Evolutionary conservation across 2,329 filamentous ascomycete species (phyloP), one percentile per base, ranked within the genome.

Genomic region (Talaromyces amestolkiae): DNA sequence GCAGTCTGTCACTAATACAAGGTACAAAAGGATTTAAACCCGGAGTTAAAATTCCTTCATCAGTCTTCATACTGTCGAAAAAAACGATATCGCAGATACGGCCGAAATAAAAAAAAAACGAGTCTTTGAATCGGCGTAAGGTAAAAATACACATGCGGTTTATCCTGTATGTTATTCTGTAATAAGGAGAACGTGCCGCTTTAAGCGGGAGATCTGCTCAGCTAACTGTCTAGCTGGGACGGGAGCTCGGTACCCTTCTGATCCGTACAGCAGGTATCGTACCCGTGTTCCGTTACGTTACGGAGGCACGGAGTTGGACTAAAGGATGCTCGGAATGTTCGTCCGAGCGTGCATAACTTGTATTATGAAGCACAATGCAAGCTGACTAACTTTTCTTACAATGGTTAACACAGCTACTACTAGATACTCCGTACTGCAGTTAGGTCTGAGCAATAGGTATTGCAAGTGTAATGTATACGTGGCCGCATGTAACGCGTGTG

Each of bases 121-220:
- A 31, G 27, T 31, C 19, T 4, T 27, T 15, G 11, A 17, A 51
- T 51, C 24, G 24, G 22, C 24, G 47, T 51, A 31, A 15, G 11
- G 24, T 31, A 51, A 3, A 15, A 15, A 51, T 47, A 24, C 45
- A 47, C 27, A 31, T 31, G 27, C 27, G 27, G 27, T 31, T 31
- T 31, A 31, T 31, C 27, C 7, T 31, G 47, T 49, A 49, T 27
- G 49, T 53, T n/a, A 53, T 53, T 31, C 17, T 53, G 49, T 53
- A 33, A 31, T n/a, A 4, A n/a, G 27, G 24, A 53, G n/a, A 51
- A 41, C 31, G 22, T 61, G 64, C 64, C 59, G 64, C 64, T 63
- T 43, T 66, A 66, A 53, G 59, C 58, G 64, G 64, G 64, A 63
- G 64, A 66, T 66, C 64, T 59, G 37, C 56, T 45, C 39, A 24